A percentile compares a stretch with the other conserved stretches of the same genome.
Evolutionary conservation across 106 monocot genomes (phyloP).

Genomic region (Dendrobium nobile): DNA sequence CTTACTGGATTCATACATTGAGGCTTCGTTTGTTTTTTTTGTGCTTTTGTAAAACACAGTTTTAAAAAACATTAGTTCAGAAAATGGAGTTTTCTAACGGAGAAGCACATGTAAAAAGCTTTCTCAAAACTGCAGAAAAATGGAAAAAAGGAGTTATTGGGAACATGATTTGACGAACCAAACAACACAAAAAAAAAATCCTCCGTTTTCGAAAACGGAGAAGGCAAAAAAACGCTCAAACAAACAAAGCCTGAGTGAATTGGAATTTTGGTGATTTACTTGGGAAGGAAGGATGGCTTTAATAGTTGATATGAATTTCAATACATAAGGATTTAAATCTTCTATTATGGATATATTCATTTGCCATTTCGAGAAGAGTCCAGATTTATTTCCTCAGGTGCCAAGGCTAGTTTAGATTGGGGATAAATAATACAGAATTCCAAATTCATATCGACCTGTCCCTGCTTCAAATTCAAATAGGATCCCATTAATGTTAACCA

Average conservation of each 20-base stretch:
- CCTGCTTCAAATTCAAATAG: conserved; percentile 4
- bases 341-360: not conserved
- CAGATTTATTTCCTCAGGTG: not conserved
- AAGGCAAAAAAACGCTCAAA: no score
- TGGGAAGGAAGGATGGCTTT: not conserved
- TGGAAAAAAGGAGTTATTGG: no score
- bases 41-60: no score
- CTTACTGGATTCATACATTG: not conserved
- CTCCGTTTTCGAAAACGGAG: no score
- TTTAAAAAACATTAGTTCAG: no score
- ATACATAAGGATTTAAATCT: not conserved
- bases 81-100: no score
- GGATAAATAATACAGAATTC: not conserved
- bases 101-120: no score
- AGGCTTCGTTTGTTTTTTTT: no score
- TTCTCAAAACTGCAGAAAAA: no score
- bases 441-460: not conserved
- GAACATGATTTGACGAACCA: no score
- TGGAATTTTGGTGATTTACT: not conserved
- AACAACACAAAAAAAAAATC: no score
- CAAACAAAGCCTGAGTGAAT: no score
- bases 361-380: not conserved
- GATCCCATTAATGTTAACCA: not conserved
- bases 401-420: not conserved
- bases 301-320: not conserved